Evolutionary conservation across 352 stramenopile species (phyloP).

Genomic region (Pythium dissotocum): DNA sequence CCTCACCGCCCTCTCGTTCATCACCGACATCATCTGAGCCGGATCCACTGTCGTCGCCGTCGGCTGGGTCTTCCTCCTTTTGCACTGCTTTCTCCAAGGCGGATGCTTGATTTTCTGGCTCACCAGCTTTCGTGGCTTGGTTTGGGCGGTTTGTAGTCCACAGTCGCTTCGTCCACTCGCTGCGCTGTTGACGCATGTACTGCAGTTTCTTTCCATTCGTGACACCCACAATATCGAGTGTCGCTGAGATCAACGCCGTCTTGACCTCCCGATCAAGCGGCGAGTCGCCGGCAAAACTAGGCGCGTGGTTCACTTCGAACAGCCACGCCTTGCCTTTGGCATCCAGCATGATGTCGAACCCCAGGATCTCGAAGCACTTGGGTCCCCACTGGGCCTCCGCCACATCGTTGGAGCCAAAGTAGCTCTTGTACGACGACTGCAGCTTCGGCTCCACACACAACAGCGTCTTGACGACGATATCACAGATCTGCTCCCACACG

Average conservation of each 20-base stretch:
- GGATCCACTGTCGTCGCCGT: background rate
- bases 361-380: conserved; percentile 49
- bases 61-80: conserved; percentile 7
- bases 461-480: conserved; percentile 50
- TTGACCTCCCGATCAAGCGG: conserved; percentile 41
- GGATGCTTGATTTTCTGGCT: background rate
- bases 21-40: background rate
- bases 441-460: conserved; percentile 42
- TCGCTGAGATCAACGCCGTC: conserved; percentile 36
- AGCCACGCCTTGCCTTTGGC: conserved; percentile 40
- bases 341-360: conserved; percentile 52
- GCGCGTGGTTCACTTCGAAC: conserved; percentile 51
- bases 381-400: conserved; percentile 33
- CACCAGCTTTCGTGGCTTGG: background rate
- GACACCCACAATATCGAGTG: conserved; percentile 38
- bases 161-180: conserved; percentile 38
- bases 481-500: conserved; percentile 41
- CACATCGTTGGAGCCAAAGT: conserved; percentile 33
- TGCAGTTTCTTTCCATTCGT: conserved; percentile 41
- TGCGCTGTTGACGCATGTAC: conserved; percentile 31
- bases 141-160: conserved; percentile 25
- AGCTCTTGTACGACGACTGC: conserved; percentile 42
- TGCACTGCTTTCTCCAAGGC: background rate
- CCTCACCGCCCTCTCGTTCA: conserved; percentile 4
- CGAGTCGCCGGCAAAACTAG: conserved; percentile 46